Evolutionary conservation across 1,139 yeast species (phyloP).

Genomic region (Blastobotrys persicus): DNA sequence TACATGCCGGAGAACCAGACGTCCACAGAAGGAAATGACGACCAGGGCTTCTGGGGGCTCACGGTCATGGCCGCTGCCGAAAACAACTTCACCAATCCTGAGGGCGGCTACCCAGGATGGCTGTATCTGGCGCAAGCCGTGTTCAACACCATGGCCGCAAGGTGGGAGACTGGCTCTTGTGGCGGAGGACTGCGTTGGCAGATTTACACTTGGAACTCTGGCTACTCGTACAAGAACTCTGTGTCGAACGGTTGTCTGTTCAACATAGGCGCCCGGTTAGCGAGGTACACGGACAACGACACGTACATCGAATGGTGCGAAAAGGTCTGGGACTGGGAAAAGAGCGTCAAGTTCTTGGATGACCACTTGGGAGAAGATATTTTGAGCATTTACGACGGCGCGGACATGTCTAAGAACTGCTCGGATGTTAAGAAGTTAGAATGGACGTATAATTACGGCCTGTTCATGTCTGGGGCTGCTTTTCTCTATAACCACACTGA

Average conservation of each 20-base stretch:
- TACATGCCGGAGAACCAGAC: constrained; percentile 76
- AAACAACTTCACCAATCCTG: constrained; percentile 67
- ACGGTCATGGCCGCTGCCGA: constrained; percentile 84
- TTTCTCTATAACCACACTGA: constrained; percentile 65
- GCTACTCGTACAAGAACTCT: constrained; percentile 76
- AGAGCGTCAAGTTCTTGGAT: constrained; percentile 47
- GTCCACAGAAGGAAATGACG: constrained; percentile 85
- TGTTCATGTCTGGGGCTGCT: constrained; percentile 68
- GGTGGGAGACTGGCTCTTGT: constrained; percentile 70
- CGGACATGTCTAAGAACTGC: constrained; percentile 58
- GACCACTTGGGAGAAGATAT: constrained; percentile 38
- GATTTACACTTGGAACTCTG: constrained; percentile 70
- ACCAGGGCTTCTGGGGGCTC: constrained; percentile 89
- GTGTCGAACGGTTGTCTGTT: constrained; percentile 77
- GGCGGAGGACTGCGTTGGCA: constrained; percentile 87
- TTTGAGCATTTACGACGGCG: constrained; percentile 66
- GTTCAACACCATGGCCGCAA: constrained; percentile 66
- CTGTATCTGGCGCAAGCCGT: constrained; percentile 69
- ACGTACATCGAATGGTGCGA: constrained; percentile 66
- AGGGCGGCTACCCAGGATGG: constrained; percentile 56
- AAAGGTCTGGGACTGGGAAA: constrained; percentile 68
- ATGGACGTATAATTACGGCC: constrained; percentile 84
- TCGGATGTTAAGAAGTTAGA: constrained; percentile 49
- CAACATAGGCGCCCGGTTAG: constrained; percentile 74
- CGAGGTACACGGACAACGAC: constrained; percentile 63